Percentiles rank a stretch among this genome's conserved stretches.
These are phyloP conservation scores for Mortierella sp. DNA, from an alignment of 371 early-diverging fungal genomes.

Conservation along the genomic window DNA sequence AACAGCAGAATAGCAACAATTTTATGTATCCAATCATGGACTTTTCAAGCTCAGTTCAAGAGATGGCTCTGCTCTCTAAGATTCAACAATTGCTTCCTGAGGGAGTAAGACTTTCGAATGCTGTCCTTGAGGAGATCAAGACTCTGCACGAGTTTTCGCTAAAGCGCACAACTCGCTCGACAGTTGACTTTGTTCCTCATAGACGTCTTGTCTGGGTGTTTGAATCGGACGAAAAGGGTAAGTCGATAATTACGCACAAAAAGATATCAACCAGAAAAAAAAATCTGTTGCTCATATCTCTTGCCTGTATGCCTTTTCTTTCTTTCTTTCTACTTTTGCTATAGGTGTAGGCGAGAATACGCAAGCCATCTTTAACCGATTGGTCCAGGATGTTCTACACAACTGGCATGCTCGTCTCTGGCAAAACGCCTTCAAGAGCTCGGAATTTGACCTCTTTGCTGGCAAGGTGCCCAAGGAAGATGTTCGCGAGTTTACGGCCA, in stretches of 20 bases:
- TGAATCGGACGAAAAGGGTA: constrained; percentile 56
- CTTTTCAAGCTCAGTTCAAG: constrained; percentile 60
- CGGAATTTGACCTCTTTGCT: constrained; percentile 39
- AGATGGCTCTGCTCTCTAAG: constrained; percentile 63
- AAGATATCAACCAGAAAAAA: too few species aligned
- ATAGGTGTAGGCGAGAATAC: constrained; percentile 44
- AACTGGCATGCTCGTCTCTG: constrained; percentile 61
- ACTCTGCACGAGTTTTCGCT: constrained; percentile 60
- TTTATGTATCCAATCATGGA: constrained; percentile 63
- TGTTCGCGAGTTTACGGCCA: constrained; percentile 47
- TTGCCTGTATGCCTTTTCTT: neutral
- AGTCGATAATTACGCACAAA: neutral
- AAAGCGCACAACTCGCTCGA: constrained; percentile 67
- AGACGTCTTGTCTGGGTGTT: constrained; percentile 75
- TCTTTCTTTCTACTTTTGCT: too few species aligned
- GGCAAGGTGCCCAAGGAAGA: constrained; percentile 51
- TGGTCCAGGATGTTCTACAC: constrained; percentile 54
- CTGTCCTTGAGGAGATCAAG: constrained; percentile 44
- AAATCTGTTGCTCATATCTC: neutral
- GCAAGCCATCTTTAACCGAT: constrained; percentile 34
- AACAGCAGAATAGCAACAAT: constrained; percentile 31
- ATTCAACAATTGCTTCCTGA: constrained; percentile 52
- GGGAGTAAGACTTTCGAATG: constrained; percentile 20
- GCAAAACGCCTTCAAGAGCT: constrained; percentile 53
- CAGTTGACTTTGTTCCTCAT: constrained; percentile 73